phyloP scores from a whole-genome alignment of 1,284 basidiomycete species.

The Microbotryomycetes sp. region DNA sequence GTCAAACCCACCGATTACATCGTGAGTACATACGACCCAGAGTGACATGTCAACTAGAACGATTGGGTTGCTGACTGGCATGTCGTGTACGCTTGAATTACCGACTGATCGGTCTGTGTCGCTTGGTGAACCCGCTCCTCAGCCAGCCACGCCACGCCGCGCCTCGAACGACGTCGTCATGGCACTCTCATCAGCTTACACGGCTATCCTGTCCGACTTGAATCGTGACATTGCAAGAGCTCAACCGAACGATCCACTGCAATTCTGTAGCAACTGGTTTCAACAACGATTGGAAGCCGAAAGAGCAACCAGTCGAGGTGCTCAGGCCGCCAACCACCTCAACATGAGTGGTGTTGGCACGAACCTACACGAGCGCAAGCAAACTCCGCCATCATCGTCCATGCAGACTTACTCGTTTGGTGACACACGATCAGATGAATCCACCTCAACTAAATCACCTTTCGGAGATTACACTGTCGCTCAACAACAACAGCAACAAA shows the following conservation, averaged over 20 bases:
- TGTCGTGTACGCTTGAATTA: too few species aligned
- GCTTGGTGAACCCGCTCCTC: too few species aligned
- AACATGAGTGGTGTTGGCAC: background rate
- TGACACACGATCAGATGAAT: slow-evolving; percentile 8
- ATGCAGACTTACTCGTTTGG: slow-evolving; percentile 36
- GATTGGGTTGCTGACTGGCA: too few species aligned
- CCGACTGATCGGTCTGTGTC: too few species aligned
- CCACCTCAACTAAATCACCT: background rate
- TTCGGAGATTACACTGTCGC: slow-evolving; percentile 1
- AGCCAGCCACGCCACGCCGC: too few species aligned
- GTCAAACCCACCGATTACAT: too few species aligned
- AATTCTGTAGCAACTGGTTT: slow-evolving; percentile 96
- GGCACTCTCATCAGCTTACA: slow-evolving; percentile 33
- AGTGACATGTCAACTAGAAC: too few species aligned
- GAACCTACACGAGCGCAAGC: slow-evolving; percentile 50
- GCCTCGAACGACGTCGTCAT: slow-evolving; percentile 5
- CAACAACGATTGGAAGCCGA: slow-evolving; percentile 77
- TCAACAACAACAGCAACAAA: slow-evolving; percentile 6
- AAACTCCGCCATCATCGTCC: slow-evolving; percentile 43
- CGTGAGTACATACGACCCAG: too few species aligned
- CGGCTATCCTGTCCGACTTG: slow-evolving; percentile 65
- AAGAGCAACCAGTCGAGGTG: slow-evolving; percentile 51
- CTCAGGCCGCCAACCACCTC: slow-evolving; percentile 5
- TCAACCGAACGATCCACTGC: slow-evolving; percentile 80
- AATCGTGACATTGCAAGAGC: slow-evolving; percentile 76